Base-by-base conservation (phyloP, 345 rosid genomes). In the Citrus trifoliata region DNA sequence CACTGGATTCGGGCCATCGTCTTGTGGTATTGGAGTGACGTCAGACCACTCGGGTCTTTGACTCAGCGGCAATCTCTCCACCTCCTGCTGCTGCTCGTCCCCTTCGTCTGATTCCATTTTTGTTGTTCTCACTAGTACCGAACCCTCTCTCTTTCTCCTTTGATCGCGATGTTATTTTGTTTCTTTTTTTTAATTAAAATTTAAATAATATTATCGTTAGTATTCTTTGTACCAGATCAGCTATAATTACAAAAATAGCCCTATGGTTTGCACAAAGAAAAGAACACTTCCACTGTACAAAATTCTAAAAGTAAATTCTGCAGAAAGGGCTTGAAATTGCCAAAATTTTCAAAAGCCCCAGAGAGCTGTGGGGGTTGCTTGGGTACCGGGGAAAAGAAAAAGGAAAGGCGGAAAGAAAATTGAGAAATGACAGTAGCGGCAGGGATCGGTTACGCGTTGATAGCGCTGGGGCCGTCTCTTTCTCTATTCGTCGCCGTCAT, bases 381-480 rank as follows among this genome's bases (percentile, higher is more conserved):
- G 77, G 38, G 62, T 40, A 8, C 38, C 21, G 38, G 59, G 77
- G 42, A 74, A 61, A 38, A 3, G 6, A 53, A 6, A 2, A 53
- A 8, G 7, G 19, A 18, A 53, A 53, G 51, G 13, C 60, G 74
- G 70, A 46, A 72, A 72, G 74, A 40, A 58, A 69, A 25, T 58
- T 21, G 80, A 79, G 32, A 74, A 78, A 96, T 94, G 98, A 96
- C 97, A 42, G 80, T 93, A 51, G 90, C 86, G 8, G 97, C 99
- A 58, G 99, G 99, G 81, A 93, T 96, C 79, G 99, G 99, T 4
- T 96, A 93, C 83, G 89, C 92, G 38, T 83, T 94, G 84, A 55
- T 94, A 19, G 98, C 98, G 32, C 78, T 96, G 30, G 99, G 99
- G 53, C 97, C 98, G 4, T 90, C 98, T 72, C 90, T 96, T 76